Percentiles rank a stretch among this genome's conserved stretches.
Conservation (phyloP, 768 basidiomycete species). For the Rubroboletus satanas region DNA sequence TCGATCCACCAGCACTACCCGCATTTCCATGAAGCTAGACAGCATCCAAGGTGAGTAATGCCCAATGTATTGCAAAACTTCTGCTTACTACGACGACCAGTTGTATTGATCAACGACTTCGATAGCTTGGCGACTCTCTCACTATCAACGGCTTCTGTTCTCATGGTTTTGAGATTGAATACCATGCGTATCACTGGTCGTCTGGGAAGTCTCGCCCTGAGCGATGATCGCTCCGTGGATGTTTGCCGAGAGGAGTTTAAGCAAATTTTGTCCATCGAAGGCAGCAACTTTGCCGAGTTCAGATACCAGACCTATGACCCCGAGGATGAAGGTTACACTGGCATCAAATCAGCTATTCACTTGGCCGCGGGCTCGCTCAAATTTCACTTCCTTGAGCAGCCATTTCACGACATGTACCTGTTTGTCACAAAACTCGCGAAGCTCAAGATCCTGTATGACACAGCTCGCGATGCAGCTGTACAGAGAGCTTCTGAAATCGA, state of each 20-base stretch:
- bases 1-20: conserved; percentile 54
- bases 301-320: conserved; percentile 89
- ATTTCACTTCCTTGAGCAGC: conserved; percentile 82
- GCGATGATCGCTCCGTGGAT: conserved; percentile 59
- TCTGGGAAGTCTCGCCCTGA: conserved; percentile 78
- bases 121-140: conserved; percentile 79
- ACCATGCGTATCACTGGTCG: conserved; percentile 77
- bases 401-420: conserved; percentile 82
- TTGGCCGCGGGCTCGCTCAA: conserved; percentile 88
- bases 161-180: conserved; percentile 64
- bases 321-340: conserved; percentile 59
- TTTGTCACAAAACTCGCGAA: conserved; percentile 84
- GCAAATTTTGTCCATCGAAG: conserved; percentile 88
- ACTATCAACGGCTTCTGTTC: conserved; percentile 85
- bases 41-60: conserved; percentile 66
- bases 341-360: conserved; percentile 78
- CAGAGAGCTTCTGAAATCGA: conserved; percentile 92
- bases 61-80: not conserved
- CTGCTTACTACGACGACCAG: conserved; percentile 37
- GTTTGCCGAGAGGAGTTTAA: conserved; percentile 67
- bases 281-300: conserved; percentile 91
- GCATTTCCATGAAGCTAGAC: conserved; percentile 78
- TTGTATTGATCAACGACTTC: conserved; percentile 70
- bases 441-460: conserved; percentile 92
- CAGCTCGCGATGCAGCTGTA: conserved; percentile 88